phyloP scores from a whole-genome alignment of 352 stramenopile genomes.

The Nothophytophthora sp. region DNA sequence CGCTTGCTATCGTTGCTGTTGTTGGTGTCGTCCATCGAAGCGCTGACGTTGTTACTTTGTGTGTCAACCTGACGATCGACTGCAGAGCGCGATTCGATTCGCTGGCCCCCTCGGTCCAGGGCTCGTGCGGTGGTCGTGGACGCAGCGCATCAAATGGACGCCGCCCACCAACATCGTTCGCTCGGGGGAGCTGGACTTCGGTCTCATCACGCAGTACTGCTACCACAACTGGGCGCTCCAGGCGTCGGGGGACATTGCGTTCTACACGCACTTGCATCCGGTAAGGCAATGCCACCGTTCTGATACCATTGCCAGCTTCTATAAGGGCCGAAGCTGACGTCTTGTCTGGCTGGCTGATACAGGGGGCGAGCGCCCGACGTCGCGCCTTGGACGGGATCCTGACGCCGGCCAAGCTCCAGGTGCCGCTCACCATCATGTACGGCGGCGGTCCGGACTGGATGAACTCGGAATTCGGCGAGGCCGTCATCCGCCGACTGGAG shows the following conservation, averaged over 20 bases:
- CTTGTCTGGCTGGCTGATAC: conserved; percentile 1
- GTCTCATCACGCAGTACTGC: conserved; percentile 70
- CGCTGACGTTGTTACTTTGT: conserved; percentile 1
- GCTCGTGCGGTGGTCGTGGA: conserved; percentile 61
- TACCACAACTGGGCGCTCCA: conserved; percentile 86
- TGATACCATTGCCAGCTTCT: background rate
- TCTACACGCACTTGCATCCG: conserved; percentile 79
- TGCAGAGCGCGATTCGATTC: conserved; percentile 64
- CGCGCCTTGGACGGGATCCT: conserved; percentile 59
- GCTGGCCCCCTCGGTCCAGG: conserved; percentile 55
- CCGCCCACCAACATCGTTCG: conserved; percentile 74
- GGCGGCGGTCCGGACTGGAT: conserved; percentile 82
- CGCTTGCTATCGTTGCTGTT: too few relatives aligned
- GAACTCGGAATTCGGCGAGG: conserved; percentile 61
- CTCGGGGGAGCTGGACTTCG: conserved; percentile 66
- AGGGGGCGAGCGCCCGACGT: conserved; percentile 54
- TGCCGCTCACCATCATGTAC: conserved; percentile 84
- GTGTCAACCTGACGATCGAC: too few relatives aligned
- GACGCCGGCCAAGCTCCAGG: conserved; percentile 44
- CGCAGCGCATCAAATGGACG: conserved; percentile 58
- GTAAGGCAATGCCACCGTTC: conserved; percentile 21
- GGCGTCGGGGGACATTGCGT: conserved; percentile 65
- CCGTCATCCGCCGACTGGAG: conserved; percentile 58
- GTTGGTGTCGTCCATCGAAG: background rate
- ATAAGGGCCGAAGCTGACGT: background rate